Conservation (phyloP, 495 filamentous ascomycete genomes). For the Aspergillus cavernicola region DNA sequence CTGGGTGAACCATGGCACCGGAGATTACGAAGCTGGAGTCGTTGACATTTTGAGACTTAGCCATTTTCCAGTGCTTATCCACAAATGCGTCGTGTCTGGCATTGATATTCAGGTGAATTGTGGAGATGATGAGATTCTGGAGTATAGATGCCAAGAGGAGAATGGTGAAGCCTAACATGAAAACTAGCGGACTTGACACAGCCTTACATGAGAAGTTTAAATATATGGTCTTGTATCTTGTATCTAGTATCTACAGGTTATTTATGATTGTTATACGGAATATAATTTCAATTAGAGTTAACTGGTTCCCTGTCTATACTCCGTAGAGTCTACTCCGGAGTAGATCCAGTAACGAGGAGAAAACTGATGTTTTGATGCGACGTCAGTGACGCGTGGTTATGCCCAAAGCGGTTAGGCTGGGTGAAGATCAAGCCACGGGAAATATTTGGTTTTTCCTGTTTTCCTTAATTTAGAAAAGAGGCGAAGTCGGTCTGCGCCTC, state of each 20-base stretch:
- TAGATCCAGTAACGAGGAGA: too few relatives aligned
- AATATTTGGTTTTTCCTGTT: neutral
- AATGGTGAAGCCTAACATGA: constrained; percentile 9
- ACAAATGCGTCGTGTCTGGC: too few relatives aligned
- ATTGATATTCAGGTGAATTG: too few relatives aligned
- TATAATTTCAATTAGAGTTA: too few relatives aligned
- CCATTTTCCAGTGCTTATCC: too few relatives aligned
- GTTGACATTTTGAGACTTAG: too few relatives aligned
- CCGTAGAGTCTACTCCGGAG: too few relatives aligned
- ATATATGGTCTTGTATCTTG: too few relatives aligned
- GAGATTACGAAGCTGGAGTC: neutral
- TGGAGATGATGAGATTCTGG: neutral
- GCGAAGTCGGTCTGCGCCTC: constrained; percentile 11
- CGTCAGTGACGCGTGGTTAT: constrained; percentile 13
- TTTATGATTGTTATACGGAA: too few relatives aligned
- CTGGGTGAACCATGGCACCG: neutral
- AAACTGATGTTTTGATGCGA: too few relatives aligned
- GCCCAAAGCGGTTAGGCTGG: constrained; percentile 10
- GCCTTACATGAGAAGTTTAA: neutral
- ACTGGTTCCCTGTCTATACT: too few relatives aligned
- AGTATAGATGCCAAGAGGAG: neutral
- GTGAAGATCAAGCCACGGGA: constrained; percentile 9
- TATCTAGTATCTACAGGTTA: too few relatives aligned
- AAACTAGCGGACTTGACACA: neutral
- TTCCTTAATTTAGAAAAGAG: constrained; percentile 10